These are phyloP conservation scores for Chenopodium album DNA, from an alignment of 148 eudicot species.

Conservation along the genomic window DNA sequence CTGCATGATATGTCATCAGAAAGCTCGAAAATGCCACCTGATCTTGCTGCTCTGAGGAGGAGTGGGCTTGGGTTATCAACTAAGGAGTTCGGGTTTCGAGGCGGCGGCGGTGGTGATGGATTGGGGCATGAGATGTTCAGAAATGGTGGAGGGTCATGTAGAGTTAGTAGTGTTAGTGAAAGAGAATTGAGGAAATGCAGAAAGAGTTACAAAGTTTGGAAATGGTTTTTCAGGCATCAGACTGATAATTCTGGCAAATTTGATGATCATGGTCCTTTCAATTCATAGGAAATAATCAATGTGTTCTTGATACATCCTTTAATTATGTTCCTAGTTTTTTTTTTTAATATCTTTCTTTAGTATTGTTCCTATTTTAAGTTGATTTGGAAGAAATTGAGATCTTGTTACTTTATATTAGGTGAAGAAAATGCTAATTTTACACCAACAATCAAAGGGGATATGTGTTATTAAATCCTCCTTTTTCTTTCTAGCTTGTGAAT, in stretches of 20 bases:
- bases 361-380: background rate
- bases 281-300: background rate
- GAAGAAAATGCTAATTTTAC: constrained; percentile 18
- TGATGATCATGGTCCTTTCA: constrained; percentile 23
- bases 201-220: constrained; percentile 67
- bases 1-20: constrained; percentile 39
- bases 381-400: background rate
- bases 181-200: constrained; percentile 49
- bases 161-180: constrained; percentile 37
- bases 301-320: background rate
- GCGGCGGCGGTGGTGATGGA: constrained; percentile 11
- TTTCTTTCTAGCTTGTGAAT: background rate
- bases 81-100: constrained; percentile 39
- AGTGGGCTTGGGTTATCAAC: constrained; percentile 31
- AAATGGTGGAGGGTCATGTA: constrained; percentile 46
- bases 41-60: constrained; percentile 31
- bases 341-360: background rate
- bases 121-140: constrained; percentile 25
- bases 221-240: constrained; percentile 68
- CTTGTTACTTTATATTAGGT: constrained; percentile 4
- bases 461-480: background rate
- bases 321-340: background rate
- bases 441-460: constrained; percentile 6
- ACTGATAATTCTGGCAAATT: constrained; percentile 29
- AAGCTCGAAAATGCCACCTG: constrained; percentile 28